Evolutionary conservation across 345 rosid species (phyloP), one percentile per base, ranked within the genome.

Genomic region (Populus tremula): DNA sequence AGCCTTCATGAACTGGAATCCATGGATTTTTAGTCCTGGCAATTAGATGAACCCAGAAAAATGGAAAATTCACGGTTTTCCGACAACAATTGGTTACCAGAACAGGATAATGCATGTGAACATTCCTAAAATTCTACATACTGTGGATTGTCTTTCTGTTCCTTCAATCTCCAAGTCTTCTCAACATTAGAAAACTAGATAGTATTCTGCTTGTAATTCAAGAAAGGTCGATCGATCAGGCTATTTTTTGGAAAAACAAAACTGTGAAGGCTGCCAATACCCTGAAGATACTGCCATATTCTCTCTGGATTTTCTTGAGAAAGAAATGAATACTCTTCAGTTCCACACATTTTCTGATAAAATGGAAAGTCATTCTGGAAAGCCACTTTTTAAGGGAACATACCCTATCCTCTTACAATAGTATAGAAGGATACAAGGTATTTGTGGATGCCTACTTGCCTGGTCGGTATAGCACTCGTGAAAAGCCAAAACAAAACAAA

Each of bases 371-470:
- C 67, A 71, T 39, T 11, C 29, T 39, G 67, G 33, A 80, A 80
- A 76, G 77, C 67, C 62, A 71, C 69, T 76, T 71, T 71, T 65
- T 27, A 74, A 80, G 43, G 5, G 70, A 69, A 62, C 75, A 70
- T 61, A 5, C 49, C 63, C 31, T 14, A 21, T 63, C 35, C 36
- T 59, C 49, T 6, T 47, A 56, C 63, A 18, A 17, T 47, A 49
- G 25, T 74, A 20, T 63, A 63, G 43, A 62, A 69, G 53, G 47
- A 68, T 45, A 33, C n/a, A 11, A 41, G 59, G 14, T 25, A 13
- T 49, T 73, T 66, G 16, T 43, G 54, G 69, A 5, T 9, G 35
- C 73, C 78, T 50, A 25, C 29, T 54, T 27, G 72, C 49, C 72
- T 72, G 27, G 53, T 66, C 39, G 70, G 67, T 72, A 35, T 39